Percentiles rank a stretch among this genome's conserved stretches.
Conservation (phyloP, 192 early-diverging fungal genomes). For the Bifiguratus adelaidae region DNA sequence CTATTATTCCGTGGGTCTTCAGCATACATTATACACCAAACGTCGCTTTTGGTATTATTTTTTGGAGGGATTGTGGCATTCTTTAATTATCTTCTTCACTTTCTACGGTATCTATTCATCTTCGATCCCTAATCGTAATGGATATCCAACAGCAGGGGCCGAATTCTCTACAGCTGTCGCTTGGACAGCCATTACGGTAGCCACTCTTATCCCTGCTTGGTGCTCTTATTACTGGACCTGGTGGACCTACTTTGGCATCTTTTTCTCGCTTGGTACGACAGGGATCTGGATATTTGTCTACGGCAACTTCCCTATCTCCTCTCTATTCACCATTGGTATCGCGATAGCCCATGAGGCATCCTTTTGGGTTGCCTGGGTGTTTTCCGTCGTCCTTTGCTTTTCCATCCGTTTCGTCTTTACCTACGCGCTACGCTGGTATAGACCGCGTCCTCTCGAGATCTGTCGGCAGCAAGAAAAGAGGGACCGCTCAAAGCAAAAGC, state of each 20-base stretch:
- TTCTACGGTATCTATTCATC: slow-evolving; percentile 48
- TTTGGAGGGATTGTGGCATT: slow-evolving; percentile 88
- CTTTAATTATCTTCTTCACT: slow-evolving; percentile 74
- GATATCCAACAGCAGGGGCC: slow-evolving; percentile 39
- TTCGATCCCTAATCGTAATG: slow-evolving; percentile 34
- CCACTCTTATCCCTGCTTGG: slow-evolving; percentile 69
- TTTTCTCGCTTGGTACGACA: neutral
- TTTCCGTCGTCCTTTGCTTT: slow-evolving; percentile 61
- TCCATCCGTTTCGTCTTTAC: slow-evolving; percentile 57
- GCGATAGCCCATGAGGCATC: slow-evolving; percentile 49
- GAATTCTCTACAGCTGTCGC: slow-evolving; percentile 77
- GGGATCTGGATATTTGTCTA: slow-evolving; percentile 62
- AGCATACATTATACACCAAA: slow-evolving; percentile 72
- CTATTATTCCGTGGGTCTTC: slow-evolving; percentile 79
- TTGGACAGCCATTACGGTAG: slow-evolving; percentile 64
- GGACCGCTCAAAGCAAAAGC: neutral
- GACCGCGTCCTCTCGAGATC: slow-evolving; percentile 56
- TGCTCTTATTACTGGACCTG: slow-evolving; percentile 84
- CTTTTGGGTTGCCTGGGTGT: slow-evolving; percentile 66
- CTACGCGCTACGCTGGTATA: slow-evolving; percentile 54
- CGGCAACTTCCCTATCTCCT: slow-evolving; percentile 33
- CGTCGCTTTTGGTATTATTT: slow-evolving; percentile 81
- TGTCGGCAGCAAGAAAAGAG: slow-evolving; percentile 38
- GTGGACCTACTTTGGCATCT: slow-evolving; percentile 57
- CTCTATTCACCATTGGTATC: slow-evolving; percentile 60